A percentile compares a stretch with the other conserved stretches of the same genome.
Evolutionary conservation across 352 stramenopile species (phyloP).

Genomic region (Globisporangium orthogonon): DNA sequence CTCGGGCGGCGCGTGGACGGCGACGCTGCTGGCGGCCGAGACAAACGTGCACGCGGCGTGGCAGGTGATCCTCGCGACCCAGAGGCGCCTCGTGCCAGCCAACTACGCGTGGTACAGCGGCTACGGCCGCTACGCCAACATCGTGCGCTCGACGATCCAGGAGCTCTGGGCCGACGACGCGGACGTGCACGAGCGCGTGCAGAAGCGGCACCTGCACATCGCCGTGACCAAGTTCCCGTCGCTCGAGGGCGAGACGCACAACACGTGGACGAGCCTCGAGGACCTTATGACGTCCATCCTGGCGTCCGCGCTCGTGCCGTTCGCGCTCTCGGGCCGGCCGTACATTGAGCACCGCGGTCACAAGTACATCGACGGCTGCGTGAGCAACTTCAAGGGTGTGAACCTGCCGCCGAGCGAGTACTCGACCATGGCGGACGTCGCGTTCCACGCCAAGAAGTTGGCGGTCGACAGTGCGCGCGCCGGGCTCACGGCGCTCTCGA

Average conservation of each 20-base stretch:
- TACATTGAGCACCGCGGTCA: slow-evolving; percentile 53
- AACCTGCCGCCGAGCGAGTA: slow-evolving; percentile 39
- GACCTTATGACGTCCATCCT: slow-evolving; percentile 64
- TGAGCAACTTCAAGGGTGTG: slow-evolving; percentile 71
- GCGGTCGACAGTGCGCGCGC: slow-evolving; percentile 33
- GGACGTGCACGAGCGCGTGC: slow-evolving; percentile 38
- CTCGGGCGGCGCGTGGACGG: slow-evolving; percentile 34
- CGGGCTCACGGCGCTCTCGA: slow-evolving; percentile 26
- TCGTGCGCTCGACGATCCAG: slow-evolving; percentile 43
- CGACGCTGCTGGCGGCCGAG: slow-evolving; percentile 38
- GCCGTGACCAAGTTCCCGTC: slow-evolving; percentile 60
- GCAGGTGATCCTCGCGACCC: slow-evolving; percentile 44
- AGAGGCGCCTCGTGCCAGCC: slow-evolving; percentile 27
- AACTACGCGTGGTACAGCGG: slow-evolving; percentile 55
- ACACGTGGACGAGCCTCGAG: slow-evolving; percentile 43
- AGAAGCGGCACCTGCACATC: slow-evolving; percentile 36
- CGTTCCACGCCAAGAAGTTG: slow-evolving; percentile 44
- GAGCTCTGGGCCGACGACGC: slow-evolving; percentile 49
- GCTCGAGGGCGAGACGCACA: slow-evolving; percentile 45
- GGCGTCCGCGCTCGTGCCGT: slow-evolving; percentile 57
- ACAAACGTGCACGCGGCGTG: slow-evolving; percentile 26
- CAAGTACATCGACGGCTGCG: slow-evolving; percentile 65
- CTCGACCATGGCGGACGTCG: slow-evolving; percentile 47
- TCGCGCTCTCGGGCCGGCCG: slow-evolving; percentile 52
- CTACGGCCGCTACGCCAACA: slow-evolving; percentile 51